These are phyloP conservation scores for Penicillium ucsense DNA, from an alignment of 495 filamentous ascomycete species.

Conservation along the genomic window DNA sequence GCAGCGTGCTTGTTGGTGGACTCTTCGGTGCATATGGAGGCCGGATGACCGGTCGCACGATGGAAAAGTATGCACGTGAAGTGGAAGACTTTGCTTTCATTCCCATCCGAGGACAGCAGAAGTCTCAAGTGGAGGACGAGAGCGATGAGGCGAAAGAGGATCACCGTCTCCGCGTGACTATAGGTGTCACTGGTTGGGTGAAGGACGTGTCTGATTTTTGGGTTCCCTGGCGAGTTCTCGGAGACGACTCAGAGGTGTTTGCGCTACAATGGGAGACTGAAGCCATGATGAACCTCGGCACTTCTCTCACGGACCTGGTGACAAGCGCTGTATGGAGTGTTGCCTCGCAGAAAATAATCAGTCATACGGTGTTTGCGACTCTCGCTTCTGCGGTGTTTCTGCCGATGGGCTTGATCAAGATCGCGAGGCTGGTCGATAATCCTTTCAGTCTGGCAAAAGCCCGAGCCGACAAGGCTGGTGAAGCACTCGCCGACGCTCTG, in stretches of 20 bases:
- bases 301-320: conserved; percentile 61
- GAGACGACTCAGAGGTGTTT: conserved; percentile 63
- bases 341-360: conserved; percentile 68
- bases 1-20: conserved; percentile 64
- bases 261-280: conserved; percentile 78
- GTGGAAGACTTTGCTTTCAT: conserved; percentile 85
- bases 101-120: conserved; percentile 48
- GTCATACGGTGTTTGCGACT: conserved; percentile 66
- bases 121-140: conserved; percentile 31
- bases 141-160: conserved; percentile 37
- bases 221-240: conserved; percentile 67
- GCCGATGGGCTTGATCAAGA: conserved; percentile 68
- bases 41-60: conserved; percentile 73
- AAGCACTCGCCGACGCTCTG: conserved; percentile 76
- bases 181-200: conserved; percentile 78
- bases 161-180: conserved; percentile 68
- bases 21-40: conserved; percentile 87
- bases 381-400: conserved; percentile 62
- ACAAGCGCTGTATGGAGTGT: conserved; percentile 67
- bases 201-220: conserved; percentile 59
- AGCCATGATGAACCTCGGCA: conserved; percentile 65
- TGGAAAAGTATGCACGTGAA: conserved; percentile 79
- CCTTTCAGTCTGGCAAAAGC: conserved; percentile 77
- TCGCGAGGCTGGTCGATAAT: conserved; percentile 77
- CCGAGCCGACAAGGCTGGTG: conserved; percentile 78